A percentile compares a stretch with the other conserved stretches of the same genome.
phyloP scores from a whole-genome alignment of 2,329 filamentous ascomycete genomes.

The Aureobasidium sp. region DNA sequence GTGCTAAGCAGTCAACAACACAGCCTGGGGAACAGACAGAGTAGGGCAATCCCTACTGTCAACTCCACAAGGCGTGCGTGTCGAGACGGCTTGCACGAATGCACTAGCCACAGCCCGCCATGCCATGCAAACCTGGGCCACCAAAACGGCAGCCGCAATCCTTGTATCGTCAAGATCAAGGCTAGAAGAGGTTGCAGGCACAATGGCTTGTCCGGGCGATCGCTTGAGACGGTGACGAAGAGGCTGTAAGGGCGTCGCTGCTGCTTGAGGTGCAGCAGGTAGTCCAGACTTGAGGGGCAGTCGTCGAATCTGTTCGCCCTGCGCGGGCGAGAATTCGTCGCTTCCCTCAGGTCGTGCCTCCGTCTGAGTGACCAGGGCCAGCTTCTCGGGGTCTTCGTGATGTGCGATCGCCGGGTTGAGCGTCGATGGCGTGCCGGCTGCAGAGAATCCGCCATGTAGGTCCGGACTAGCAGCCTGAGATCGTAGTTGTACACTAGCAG shows the following conservation, averaged over 20 bases:
- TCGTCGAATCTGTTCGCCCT: neutral
- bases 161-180: neutral
- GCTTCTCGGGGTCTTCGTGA: neutral
- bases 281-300: neutral
- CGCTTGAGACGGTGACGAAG: neutral
- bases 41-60: neutral
- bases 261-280: neutral
- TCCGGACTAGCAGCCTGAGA: neutral
- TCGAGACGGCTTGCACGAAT: neutral
- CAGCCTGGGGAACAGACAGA: neutral
- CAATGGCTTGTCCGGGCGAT: neutral
- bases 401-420: neutral
- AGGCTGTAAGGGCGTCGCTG: neutral
- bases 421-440: neutral
- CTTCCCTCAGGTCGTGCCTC: neutral
- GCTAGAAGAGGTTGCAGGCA: neutral
- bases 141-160: neutral
- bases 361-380: neutral
- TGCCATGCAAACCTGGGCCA: neutral
- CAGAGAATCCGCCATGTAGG: neutral
- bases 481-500: neutral
- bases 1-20: conserved; percentile 5
- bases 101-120: neutral
- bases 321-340: neutral
- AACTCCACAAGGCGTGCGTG: neutral